Percentiles rank a stretch among this genome's conserved stretches.
These are phyloP conservation scores for Medicago ruthenica DNA, from an alignment of 306 rosid species.

Conservation along the genomic window DNA sequence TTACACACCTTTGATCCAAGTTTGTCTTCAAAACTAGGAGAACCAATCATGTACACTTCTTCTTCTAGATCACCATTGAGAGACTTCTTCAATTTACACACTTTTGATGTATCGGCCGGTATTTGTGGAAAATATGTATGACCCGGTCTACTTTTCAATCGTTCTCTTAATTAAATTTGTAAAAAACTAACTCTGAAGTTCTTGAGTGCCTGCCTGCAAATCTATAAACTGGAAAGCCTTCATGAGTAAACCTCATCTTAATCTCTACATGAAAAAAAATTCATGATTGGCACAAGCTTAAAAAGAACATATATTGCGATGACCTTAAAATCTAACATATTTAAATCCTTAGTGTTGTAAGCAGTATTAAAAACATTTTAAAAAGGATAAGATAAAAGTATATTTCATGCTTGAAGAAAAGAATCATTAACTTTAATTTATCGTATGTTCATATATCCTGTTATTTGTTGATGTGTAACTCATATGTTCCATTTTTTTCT, in stretches of 20 bases:
- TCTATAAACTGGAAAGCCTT: background rate
- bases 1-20: background rate
- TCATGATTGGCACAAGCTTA: slow-evolving; percentile 9
- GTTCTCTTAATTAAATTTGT: background rate
- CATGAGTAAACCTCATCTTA: background rate
- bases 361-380: slow-evolving; percentile 18
- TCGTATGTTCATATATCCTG: slow-evolving; percentile 1
- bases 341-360: slow-evolving; percentile 11
- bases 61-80: slow-evolving; percentile 2
- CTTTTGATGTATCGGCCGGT: background rate
- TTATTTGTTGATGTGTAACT: slow-evolving; percentile 29
- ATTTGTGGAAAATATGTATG: background rate
- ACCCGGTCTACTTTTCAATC: background rate
- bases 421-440: slow-evolving; percentile 19
- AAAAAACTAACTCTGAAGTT: background rate
- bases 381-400: slow-evolving; percentile 18
- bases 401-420: slow-evolving; percentile 27
- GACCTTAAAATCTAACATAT: slow-evolving; percentile 12
- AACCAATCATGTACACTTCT: background rate
- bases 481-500: slow-evolving; percentile 33
- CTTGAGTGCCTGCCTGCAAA: background rate
- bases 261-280: background rate
- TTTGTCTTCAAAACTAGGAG: background rate
- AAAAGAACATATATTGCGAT: background rate
- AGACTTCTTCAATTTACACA: slow-evolving; percentile 1